These are phyloP conservation scores for Trichosporon ovoides DNA, from an alignment of 1,284 basidiomycete species.

Conservation along the genomic window DNA sequence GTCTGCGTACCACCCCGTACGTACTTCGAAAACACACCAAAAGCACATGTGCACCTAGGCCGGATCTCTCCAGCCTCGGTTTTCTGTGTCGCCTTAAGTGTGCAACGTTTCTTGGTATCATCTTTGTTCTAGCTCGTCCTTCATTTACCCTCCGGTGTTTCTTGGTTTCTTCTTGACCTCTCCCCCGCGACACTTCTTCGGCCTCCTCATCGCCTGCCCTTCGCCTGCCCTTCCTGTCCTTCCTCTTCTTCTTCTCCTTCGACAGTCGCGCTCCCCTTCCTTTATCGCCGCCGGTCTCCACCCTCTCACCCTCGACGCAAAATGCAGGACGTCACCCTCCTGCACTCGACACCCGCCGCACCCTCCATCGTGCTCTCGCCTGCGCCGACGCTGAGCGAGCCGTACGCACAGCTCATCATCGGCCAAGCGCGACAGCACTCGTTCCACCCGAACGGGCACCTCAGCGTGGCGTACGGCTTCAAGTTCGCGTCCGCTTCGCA, in stretches of 20 bases:
- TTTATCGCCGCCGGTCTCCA: neutral
- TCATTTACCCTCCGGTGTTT: neutral
- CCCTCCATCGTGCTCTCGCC: constrained; percentile 1
- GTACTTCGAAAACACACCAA: no score
- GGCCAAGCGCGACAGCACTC: neutral
- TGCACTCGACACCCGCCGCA: neutral
- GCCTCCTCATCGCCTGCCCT: neutral
- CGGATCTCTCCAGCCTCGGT: neutral
- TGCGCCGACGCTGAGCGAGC: neutral
- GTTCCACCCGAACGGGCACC: neutral
- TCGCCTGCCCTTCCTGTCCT: neutral
- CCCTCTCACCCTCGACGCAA: neutral
- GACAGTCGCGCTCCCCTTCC: neutral
- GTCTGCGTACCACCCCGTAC: neutral
- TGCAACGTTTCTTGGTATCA: neutral
- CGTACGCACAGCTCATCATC: constrained; percentile 4
- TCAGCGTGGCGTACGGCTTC: neutral
- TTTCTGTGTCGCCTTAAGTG: neutral
- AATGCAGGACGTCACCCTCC: constrained; percentile 2
- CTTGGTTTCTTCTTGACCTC: no score
- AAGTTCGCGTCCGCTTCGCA: neutral
- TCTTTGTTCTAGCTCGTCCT: neutral
- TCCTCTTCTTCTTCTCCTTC: neutral
- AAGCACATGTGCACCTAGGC: neutral
- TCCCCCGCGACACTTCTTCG: neutral